Percentiles rank a stretch among this genome's conserved stretches.
These are phyloP conservation scores for Ophiognomonia clavigignenti-juglandacearum DNA, from an alignment of 2,329 filamentous ascomycete genomes.

Conservation along the genomic window DNA sequence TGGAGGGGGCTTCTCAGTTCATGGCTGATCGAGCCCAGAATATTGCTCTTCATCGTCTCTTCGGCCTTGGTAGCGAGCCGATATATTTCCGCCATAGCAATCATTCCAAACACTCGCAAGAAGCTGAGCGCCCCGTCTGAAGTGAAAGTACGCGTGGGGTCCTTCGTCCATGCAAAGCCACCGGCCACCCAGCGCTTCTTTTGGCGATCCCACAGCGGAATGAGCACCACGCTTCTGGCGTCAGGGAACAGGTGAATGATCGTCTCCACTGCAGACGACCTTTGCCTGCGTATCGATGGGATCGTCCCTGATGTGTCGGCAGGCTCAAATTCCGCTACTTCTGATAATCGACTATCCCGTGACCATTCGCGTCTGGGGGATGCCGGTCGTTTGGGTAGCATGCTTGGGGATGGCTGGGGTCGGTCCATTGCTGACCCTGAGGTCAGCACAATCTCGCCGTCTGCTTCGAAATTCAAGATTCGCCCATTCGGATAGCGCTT, in stretches of 20 bases:
- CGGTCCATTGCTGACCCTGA: conserved; percentile 22
- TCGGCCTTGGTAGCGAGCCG: conserved; percentile 33
- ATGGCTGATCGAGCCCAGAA: conserved; percentile 56
- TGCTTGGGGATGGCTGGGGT: neutral
- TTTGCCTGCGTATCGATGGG: conserved; percentile 10
- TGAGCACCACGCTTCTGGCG: conserved; percentile 40
- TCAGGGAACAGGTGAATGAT: conserved; percentile 34
- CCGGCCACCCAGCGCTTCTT: conserved; percentile 44
- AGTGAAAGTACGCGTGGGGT: conserved; percentile 37
- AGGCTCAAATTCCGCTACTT: neutral
- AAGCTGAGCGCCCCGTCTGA: conserved; percentile 45
- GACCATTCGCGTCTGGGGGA: conserved; percentile 2
- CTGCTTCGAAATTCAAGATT: conserved; percentile 38
- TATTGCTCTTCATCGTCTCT: conserved; percentile 49
- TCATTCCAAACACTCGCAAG: conserved; percentile 45
- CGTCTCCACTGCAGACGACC: conserved; percentile 24
- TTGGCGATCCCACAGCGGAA: conserved; percentile 38
- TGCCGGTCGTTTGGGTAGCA: neutral
- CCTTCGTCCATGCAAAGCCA: conserved; percentile 44
- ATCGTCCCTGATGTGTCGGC: neutral
- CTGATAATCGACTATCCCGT: neutral
- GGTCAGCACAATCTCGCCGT: conserved; percentile 22
- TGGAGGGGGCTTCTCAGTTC: conserved; percentile 58
- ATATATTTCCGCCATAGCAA: conserved; percentile 52
- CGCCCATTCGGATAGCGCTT: conserved; percentile 40